Percentiles rank a stretch among this genome's conserved stretches.
Conservation (phyloP, 805 yeast genomes). For the Saccharomycopsis synnaedendra region DNA sequence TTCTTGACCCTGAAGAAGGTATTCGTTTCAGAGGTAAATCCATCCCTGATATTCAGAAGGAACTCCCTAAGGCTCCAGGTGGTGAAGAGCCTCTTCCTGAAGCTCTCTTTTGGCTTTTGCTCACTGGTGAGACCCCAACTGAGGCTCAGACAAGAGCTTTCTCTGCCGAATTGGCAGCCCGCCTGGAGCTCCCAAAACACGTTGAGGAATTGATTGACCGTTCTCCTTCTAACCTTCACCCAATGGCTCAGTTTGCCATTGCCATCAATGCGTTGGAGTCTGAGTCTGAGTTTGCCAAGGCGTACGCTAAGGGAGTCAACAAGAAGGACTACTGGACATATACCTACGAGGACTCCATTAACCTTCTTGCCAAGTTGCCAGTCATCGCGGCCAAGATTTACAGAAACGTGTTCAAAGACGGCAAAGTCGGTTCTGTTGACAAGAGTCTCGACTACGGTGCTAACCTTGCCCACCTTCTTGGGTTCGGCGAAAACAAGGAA, state of each 20-base stretch:
- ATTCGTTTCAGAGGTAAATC: constrained; percentile 79
- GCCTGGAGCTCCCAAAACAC: constrained; percentile 68
- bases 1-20: constrained; percentile 75
- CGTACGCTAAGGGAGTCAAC: constrained; percentile 73
- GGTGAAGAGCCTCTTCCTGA: constrained; percentile 63
- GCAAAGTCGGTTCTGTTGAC: constrained; percentile 44
- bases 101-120: constrained; percentile 69
- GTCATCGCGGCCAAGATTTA: constrained; percentile 72
- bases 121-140: constrained; percentile 78
- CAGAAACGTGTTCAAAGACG: constrained; percentile 78
- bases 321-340: constrained; percentile 79
- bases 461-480: constrained; percentile 44
- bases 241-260: constrained; percentile 84
- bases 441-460: constrained; percentile 57
- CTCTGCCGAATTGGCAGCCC: constrained; percentile 68
- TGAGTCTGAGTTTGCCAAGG: constrained; percentile 76
- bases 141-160: constrained; percentile 58
- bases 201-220: constrained; percentile 62
- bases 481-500: constrained; percentile 50
- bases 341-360: constrained; percentile 71
- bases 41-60: constrained; percentile 65
- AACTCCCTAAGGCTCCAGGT: constrained; percentile 65
- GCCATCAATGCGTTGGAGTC: constrained; percentile 74
- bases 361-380: constrained; percentile 74
- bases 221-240: constrained; percentile 68